These are phyloP conservation scores for Flaveria trinervia DNA, from an alignment of 129 eudicot genomes.

Conservation along the genomic window DNA sequence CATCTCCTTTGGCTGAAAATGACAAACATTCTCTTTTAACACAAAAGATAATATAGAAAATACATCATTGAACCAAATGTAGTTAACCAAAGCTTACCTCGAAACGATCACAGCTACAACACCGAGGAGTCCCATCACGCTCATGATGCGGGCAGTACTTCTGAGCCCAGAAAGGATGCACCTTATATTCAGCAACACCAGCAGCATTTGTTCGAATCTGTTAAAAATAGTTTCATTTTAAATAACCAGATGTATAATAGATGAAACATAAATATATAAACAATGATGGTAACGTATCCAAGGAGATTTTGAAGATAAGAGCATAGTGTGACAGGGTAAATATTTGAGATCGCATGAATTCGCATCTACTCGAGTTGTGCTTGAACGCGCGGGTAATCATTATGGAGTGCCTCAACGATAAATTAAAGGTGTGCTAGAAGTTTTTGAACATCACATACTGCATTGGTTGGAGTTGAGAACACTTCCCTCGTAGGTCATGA, in stretches of 20 bases:
- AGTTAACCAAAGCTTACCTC: slow-evolving; percentile 50
- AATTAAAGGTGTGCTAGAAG: too few species aligned
- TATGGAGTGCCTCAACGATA: too few species aligned
- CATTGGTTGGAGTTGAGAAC: too few species aligned
- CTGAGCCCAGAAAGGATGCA: slow-evolving; percentile 89
- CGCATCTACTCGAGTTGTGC: too few species aligned
- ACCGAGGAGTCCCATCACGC: slow-evolving; percentile 78
- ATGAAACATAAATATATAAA: not conserved
- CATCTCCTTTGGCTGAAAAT: slow-evolving; percentile 56
- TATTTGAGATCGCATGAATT: too few species aligned
- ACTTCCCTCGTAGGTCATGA: too few species aligned
- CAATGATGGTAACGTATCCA: not conserved
- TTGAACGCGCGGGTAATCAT: too few species aligned
- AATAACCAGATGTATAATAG: slow-evolving; percentile 10
- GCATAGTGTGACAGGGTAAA: not conserved
- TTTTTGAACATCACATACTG: too few species aligned
- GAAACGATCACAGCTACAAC: slow-evolving; percentile 87
- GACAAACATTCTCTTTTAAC: not conserved
- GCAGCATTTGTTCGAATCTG: slow-evolving; percentile 75
- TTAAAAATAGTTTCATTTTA: not conserved
- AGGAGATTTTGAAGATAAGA: not conserved
- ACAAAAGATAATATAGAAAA: not conserved
- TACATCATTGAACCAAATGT: not conserved
- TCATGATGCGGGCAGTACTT: slow-evolving; percentile 78
- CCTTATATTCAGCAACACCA: slow-evolving; percentile 74